A percentile compares a stretch with the other conserved stretches of the same genome.
phyloP scores from a whole-genome alignment of 768 basidiomycete genomes.

The Hirschioporus abietinus region DNA sequence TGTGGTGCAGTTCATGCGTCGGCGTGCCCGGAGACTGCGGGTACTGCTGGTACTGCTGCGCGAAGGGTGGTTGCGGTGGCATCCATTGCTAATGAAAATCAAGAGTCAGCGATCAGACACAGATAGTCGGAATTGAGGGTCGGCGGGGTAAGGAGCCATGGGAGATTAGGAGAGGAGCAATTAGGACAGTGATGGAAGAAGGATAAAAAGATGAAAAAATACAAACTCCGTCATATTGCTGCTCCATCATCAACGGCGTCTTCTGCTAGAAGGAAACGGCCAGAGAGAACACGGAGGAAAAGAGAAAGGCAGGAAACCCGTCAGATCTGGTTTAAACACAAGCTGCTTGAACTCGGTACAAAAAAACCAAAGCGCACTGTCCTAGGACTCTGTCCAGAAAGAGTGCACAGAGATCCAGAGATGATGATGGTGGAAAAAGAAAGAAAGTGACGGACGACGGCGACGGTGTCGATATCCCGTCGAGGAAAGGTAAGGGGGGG shows the following conservation, averaged over 20 bases:
- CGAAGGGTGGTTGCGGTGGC: conserved; percentile 9
- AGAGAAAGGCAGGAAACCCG: background rate
- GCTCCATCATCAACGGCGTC: background rate
- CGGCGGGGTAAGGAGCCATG: background rate
- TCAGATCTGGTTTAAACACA: background rate
- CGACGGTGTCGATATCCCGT: background rate
- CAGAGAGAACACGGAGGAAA: background rate
- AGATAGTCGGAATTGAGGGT: background rate
- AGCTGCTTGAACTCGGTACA: background rate
- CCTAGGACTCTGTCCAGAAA: background rate
- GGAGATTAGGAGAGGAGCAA: background rate
- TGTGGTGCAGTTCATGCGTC: background rate
- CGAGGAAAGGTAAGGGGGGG: background rate
- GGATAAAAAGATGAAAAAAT: background rate
- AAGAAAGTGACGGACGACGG: background rate
- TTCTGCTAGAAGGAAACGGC: background rate
- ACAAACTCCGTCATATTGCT: background rate
- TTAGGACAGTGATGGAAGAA: too few species aligned
- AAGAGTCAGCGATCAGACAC: background rate
- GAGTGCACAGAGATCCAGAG: background rate
- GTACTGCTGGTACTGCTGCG: conserved; percentile 8
- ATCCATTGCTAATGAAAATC: conserved; percentile 11
- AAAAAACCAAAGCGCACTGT: background rate
- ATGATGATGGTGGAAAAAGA: background rate
- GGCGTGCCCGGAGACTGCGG: background rate